A percentile compares a stretch with the other conserved stretches of the same genome.
Evolutionary conservation across 495 filamentous ascomycete genomes (phyloP).

Genomic region (Aspergillus steynii): DNA sequence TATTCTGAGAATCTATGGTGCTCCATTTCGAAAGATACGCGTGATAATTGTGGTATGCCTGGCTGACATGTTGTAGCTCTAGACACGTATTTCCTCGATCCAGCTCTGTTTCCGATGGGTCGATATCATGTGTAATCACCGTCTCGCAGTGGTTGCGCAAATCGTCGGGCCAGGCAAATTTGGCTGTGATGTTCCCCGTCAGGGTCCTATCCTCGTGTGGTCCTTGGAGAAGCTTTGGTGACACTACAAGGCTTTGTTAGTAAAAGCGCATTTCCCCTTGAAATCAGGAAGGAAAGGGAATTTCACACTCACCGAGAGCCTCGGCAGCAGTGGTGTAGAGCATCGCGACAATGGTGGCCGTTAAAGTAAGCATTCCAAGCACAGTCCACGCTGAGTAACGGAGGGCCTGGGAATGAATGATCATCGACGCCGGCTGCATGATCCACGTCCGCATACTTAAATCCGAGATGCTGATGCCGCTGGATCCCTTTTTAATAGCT

Average conservation of each 20-base stretch:
- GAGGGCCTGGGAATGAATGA: constrained; percentile 65
- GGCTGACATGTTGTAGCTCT: constrained; percentile 61
- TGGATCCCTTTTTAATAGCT: constrained; percentile 53
- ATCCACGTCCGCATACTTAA: constrained; percentile 65
- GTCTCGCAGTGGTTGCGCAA: constrained; percentile 55
- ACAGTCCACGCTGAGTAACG: constrained; percentile 59
- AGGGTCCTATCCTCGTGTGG: constrained; percentile 42
- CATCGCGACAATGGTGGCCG: constrained; percentile 61
- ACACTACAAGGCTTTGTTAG: constrained; percentile 38
- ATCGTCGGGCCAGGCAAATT: constrained; percentile 59
- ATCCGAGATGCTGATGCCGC: constrained; percentile 69
- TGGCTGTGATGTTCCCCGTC: constrained; percentile 54
- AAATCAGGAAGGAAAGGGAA: background rate
- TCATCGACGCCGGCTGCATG: constrained; percentile 63
- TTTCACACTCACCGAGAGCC: constrained; percentile 48
- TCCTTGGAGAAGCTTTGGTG: constrained; percentile 63
- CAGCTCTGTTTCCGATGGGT: constrained; percentile 16
- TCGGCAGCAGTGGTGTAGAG: constrained; percentile 75
- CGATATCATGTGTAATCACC: constrained; percentile 47
- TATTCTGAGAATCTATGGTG: constrained; percentile 31
- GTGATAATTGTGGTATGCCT: constrained; percentile 57
- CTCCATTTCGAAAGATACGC: constrained; percentile 52
- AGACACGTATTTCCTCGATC: constrained; percentile 56
- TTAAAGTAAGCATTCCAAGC: constrained; percentile 58
- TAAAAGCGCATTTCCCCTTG: background rate